Evolutionary conservation across 129 eudicot species (phyloP).

Genomic region (Logfia minima): DNA sequence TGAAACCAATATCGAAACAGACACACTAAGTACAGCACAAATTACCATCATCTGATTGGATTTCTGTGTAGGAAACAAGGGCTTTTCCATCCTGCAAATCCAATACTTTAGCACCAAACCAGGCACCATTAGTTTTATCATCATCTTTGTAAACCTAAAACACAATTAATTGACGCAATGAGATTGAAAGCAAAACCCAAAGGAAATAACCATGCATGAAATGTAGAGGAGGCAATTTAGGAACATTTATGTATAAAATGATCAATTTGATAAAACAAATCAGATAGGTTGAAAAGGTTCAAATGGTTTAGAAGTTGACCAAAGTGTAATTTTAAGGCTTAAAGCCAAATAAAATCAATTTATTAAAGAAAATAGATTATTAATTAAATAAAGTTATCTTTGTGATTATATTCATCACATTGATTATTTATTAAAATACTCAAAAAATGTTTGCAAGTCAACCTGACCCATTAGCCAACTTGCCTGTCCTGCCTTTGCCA

Average conservation of each 20-base stretch:
- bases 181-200: constrained; percentile 23
- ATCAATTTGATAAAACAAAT: background rate
- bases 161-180: constrained; percentile 22
- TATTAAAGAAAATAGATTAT: background rate
- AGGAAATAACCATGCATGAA: constrained; percentile 12
- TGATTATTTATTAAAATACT: background rate
- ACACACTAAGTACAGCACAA: constrained; percentile 5
- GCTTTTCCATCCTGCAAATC: constrained; percentile 62
- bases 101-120: constrained; percentile 77
- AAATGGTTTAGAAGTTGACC: background rate
- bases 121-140: constrained; percentile 54
- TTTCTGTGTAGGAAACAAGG: constrained; percentile 55
- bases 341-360: constrained; percentile 1
- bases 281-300: background rate
- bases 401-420: background rate
- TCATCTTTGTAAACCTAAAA: constrained; percentile 67
- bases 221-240: background rate
- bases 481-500: background rate
- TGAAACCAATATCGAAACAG: background rate
- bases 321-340: background rate
- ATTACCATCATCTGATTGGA: constrained; percentile 72
- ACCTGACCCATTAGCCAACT: background rate
- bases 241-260: background rate
- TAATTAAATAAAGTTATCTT: background rate
- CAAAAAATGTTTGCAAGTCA: background rate